phyloP scores from a whole-genome alignment of 805 yeast species.

The Wickerhamomyces alni region DNA sequence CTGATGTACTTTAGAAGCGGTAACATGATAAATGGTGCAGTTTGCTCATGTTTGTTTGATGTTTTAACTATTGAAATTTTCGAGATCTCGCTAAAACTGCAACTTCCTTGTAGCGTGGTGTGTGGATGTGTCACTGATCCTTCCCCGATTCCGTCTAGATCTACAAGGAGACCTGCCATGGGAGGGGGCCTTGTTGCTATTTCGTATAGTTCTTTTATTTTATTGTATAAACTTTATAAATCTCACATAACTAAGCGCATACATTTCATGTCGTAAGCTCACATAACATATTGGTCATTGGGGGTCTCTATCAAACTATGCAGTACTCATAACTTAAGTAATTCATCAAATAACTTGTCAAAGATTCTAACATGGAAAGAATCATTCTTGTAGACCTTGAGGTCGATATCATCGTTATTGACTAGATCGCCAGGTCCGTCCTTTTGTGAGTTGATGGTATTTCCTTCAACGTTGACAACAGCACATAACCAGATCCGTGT shows the following conservation, averaged over 20 bases:
- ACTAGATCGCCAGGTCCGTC: not conserved
- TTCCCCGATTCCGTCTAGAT: not conserved
- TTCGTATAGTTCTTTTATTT: too few relatives aligned
- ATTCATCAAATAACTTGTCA: constrained; percentile 7
- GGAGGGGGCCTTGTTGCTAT: too few relatives aligned
- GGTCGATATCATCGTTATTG: constrained; percentile 20
- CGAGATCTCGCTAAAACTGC: too few relatives aligned
- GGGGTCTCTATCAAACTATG: too few relatives aligned
- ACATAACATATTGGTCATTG: too few relatives aligned
- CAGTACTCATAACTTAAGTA: constrained; percentile 7
- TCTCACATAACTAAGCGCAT: not conserved
- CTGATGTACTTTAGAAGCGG: not conserved
- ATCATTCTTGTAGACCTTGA: constrained; percentile 9
- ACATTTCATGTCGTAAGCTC: too few relatives aligned
- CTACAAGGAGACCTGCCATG: not conserved
- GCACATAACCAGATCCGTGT: constrained; percentile 85
- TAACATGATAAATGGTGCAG: too few relatives aligned
- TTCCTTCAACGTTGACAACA: constrained; percentile 18
- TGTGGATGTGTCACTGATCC: not conserved
- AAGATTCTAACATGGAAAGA: constrained; percentile 24
- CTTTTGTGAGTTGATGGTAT: not conserved
- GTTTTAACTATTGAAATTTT: too few relatives aligned
- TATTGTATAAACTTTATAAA: not conserved
- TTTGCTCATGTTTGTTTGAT: too few relatives aligned
- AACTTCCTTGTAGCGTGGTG: too few relatives aligned